Conservation (phyloP, 306 rosid genomes). For the Lotus japonicus region DNA sequence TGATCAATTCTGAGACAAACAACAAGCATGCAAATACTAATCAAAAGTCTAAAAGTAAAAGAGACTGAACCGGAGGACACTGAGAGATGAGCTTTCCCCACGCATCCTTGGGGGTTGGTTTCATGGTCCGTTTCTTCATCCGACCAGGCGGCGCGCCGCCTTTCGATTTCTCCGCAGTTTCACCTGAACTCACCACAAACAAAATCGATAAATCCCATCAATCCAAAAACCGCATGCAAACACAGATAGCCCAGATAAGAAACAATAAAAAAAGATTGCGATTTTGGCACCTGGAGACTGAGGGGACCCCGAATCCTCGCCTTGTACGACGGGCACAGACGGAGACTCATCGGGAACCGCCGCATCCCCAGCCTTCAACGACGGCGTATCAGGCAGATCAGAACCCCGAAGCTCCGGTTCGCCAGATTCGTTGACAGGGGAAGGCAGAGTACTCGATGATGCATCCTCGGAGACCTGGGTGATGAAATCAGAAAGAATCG, state of each 20-base stretch:
- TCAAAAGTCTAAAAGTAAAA: neutral
- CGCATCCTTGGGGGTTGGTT: conserved; percentile 33
- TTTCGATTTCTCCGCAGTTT: conserved; percentile 46
- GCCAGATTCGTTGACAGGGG: conserved; percentile 63
- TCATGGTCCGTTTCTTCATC: conserved; percentile 46
- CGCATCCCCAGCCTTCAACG: conserved; percentile 42
- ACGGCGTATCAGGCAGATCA: conserved; percentile 60
- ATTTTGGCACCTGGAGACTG: conserved; percentile 43
- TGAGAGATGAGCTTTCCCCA: conserved; percentile 95
- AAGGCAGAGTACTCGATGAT: conserved; percentile 42
- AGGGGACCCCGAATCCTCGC: conserved; percentile 47
- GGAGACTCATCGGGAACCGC: conserved; percentile 44
- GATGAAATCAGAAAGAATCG: neutral
- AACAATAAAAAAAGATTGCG: neutral
- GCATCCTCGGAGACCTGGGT: conserved; percentile 63
- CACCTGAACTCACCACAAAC: conserved; percentile 37
- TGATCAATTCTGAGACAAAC: neutral
- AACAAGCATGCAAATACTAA: neutral
- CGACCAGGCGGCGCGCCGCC: conserved; percentile 22
- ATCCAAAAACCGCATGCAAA: conserved; percentile 23
- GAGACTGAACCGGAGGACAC: conserved; percentile 52
- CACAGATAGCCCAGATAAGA: neutral
- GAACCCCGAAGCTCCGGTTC: conserved; percentile 45
- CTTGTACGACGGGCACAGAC: conserved; percentile 34
- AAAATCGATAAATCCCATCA: conserved; percentile 13